Base-by-base conservation (phyloP, 1,284 basidiomycete species). In the Pholiota adiposa region DNA sequence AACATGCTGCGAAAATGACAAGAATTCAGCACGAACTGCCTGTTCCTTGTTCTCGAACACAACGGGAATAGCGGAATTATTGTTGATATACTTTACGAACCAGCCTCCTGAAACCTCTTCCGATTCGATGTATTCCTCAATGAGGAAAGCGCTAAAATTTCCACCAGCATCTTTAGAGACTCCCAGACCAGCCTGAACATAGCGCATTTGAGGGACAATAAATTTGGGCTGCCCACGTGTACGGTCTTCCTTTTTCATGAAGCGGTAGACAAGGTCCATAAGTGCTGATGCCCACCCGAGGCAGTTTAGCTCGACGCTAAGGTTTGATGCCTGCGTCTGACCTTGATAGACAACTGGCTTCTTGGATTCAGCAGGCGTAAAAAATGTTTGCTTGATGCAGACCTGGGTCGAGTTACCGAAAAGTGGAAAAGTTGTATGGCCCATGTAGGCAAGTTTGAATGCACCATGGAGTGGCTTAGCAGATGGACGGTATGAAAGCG, bases 1-100 rank as follows among this genome's bases (percentile, higher is more conserved):
- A 18, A 62, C 33, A 56, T 62, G 58, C 18, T 62, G 61, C 5
- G 58, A 53, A 43, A 62, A 62, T 14, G 58, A 53, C 9, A 62
- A 51, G 18, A 59, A 62, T 34, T 62, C 43, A 5, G 58, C 57
- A 19, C 61, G 19, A 2, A 41, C 8, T 7, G 4, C 16, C 23
- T 52, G 2, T 3, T 52, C 40, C 16, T 16, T 1, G 14, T 43
- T 12, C 4, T 8, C 3, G 27, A 58, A 58, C 18, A 0, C 11
- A 3, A 14, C 3, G 1, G 56, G 56, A 3, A 27, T 21, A 4
- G 56, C 56, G n/a, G 56, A 58, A 9, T 23, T 29, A 50, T 58
- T 58, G 38, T 58, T 52, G n/a, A 58, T 18, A 19, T 58, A 58
- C 40, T 58, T 58, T 1, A 16, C 21, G 27, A 58, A 58, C 38